Percentiles rank a stretch among this genome's conserved stretches.
Conservation (phyloP, 192 early-diverging fungal species). For the Gamsiella multidivaricata region DNA sequence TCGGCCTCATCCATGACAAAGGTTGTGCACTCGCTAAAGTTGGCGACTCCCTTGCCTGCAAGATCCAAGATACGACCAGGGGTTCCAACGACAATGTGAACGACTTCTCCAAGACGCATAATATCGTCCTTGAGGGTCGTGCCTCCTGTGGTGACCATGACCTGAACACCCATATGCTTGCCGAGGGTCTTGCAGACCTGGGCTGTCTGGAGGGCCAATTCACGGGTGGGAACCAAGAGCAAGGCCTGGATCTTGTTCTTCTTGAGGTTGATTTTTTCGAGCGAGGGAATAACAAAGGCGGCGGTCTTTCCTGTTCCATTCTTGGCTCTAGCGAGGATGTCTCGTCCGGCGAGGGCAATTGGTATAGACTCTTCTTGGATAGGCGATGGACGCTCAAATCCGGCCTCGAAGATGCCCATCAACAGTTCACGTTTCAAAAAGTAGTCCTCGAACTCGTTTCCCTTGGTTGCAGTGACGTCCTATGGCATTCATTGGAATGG, state of each 20-base stretch:
- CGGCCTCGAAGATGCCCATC: conserved; percentile 99
- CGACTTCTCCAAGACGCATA: conserved; percentile 90
- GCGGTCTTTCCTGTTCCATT: conserved; percentile 97
- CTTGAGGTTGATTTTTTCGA: conserved; percentile 93
- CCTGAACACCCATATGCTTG: conserved; percentile 95
- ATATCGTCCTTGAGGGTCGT: conserved; percentile 99
- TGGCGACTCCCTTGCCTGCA: conserved; percentile 92
- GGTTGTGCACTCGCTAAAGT: conserved; percentile 88
- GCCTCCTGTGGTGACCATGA: conserved; percentile 99
- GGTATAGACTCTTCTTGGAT: conserved; percentile 99
- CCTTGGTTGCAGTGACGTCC: conserved; percentile 81
- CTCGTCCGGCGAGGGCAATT: conserved; percentile 93
- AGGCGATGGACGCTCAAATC: conserved; percentile 96
- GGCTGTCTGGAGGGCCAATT: conserved; percentile 98
- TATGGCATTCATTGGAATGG: conserved; percentile 3
- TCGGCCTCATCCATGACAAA: conserved; percentile 99
- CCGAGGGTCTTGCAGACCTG: conserved; percentile 98
- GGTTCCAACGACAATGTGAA: conserved; percentile 97
- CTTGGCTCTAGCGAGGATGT: conserved; percentile 97
- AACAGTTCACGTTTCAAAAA: conserved; percentile 95
- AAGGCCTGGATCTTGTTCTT: conserved; percentile 92
- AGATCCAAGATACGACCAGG: conserved; percentile 98
- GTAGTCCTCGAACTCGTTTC: conserved; percentile 99
- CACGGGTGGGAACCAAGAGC: conserved; percentile 95
- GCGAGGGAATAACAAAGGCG: conserved; percentile 94